These are phyloP conservation scores for Sugiyamaella japonica DNA, from an alignment of 1,139 yeast species.

Conservation along the genomic window DNA sequence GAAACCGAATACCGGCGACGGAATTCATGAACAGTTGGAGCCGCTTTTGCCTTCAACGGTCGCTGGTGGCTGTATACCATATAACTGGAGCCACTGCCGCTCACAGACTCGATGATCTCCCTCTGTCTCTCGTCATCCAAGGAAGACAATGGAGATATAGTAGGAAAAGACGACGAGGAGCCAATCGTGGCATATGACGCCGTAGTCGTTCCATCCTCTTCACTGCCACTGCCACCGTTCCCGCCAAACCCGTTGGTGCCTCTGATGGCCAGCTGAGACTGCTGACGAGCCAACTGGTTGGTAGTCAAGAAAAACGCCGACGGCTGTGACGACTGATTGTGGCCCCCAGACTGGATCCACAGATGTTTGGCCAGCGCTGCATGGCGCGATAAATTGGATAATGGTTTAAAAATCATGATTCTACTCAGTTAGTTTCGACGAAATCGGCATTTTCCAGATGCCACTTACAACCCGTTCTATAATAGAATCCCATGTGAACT, in stretches of 20 bases:
- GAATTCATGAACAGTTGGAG: not conserved
- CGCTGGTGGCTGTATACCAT: slow-evolving; percentile 24
- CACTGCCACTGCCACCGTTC: slow-evolving; percentile 21
- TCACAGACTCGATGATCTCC: slow-evolving; percentile 26
- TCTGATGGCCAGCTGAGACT: slow-evolving; percentile 39
- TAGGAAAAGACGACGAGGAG: slow-evolving; percentile 29
- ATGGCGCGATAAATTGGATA: slow-evolving; percentile 40
- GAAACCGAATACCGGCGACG: slow-evolving; percentile 20
- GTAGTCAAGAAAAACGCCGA: slow-evolving; percentile 45
- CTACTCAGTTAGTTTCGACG: slow-evolving; percentile 1
- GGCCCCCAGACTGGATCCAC: slow-evolving; percentile 33
- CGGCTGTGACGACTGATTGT: slow-evolving; percentile 34
- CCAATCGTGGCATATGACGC: slow-evolving; percentile 28
- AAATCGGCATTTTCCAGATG: not conserved
- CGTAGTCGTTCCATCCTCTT: slow-evolving; percentile 23
- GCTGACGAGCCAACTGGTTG: slow-evolving; percentile 43
- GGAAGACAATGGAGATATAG: slow-evolving; percentile 35
- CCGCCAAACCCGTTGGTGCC: slow-evolving; percentile 23
- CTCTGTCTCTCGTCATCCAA: slow-evolving; percentile 39
- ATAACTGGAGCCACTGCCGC: slow-evolving; percentile 14
- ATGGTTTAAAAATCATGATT: slow-evolving; percentile 42
- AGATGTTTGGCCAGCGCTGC: slow-evolving; percentile 41
- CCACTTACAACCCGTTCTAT: not conserved
- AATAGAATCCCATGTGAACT: too few relatives aligned
- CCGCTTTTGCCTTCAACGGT: slow-evolving; percentile 12